Evolutionary conservation across 2,329 filamentous ascomycete species (phyloP), one percentile per base, ranked within the genome.

Genomic region (Colletotrichum sp.): DNA sequence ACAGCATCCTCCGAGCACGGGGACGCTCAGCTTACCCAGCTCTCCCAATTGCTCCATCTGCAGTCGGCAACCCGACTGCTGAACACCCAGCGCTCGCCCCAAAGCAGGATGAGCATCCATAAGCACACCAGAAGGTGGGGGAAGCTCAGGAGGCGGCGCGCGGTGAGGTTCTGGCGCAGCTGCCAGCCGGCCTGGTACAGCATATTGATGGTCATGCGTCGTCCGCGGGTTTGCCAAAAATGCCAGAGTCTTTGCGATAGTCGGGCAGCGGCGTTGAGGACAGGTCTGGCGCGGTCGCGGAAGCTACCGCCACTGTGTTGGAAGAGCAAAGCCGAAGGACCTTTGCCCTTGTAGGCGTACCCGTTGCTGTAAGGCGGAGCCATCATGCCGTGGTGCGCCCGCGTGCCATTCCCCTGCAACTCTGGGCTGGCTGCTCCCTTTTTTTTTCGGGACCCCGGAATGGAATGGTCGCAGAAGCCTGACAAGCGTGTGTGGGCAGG

Each of bases 21-120:
- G 52, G 76, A 12, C n/a, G 8, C 12, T 73, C 64, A 57, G 81
- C 91, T 82, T 89, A 98, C 96, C 96, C 97, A 99, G 84, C 92
- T 90, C 88, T 99, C 97, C 97, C 97, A 99, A 55, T 90, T 91
- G 44, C 91, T 89, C 97, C 97, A 99, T 71, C 91, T 87, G 84
- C 97, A 99, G 68, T 87, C 89, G 72, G 90, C 87, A 18, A 98
- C 91, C 76, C 91, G 92, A 78, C 91, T 91, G 69, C 90, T 88
- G 84, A 98, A 99, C 44, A 93, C 90, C 85, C 91, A 94, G 75
- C 94, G 89, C 87, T 99, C 97, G 2, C 96, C 96, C 92, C 95
- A 97, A 78, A 97, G 91, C 77, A 99, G 81, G 24, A 94, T 89
- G 26, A 95, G 83, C 55, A 96, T 80, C 96, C 97, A 99, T 62